phyloP scores from a whole-genome alignment of 352 stramenopile genomes.

The Pythium pyrilobum region DNA sequence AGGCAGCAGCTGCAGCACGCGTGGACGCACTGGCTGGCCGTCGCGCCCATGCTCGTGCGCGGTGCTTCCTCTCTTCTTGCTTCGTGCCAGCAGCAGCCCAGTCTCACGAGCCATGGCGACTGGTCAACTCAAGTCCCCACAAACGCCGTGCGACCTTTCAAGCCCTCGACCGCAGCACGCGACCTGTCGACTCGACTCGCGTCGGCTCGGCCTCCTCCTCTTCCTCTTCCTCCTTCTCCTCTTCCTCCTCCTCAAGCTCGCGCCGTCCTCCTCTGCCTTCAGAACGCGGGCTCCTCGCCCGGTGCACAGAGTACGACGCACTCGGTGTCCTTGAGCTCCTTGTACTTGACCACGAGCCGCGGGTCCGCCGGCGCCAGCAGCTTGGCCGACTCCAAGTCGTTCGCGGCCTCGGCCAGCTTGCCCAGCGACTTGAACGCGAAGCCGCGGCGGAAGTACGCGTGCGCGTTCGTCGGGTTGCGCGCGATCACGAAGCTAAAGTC shows the following conservation, averaged over 20 bases:
- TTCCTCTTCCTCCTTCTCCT: no score
- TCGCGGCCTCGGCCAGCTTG: conserved; percentile 41
- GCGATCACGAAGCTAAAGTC: conserved; percentile 71
- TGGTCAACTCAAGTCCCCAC: not conserved
- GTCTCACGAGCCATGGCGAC: no score
- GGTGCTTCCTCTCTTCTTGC: no score
- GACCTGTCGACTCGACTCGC: conserved; percentile 7
- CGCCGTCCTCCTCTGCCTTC: not conserved
- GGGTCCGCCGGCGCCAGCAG: conserved; percentile 60
- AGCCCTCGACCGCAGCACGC: not conserved
- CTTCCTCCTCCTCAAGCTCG: not conserved
- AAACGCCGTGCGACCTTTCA: conserved; percentile 13
- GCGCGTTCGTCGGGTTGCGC: conserved; percentile 73
- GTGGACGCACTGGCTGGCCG: not conserved
- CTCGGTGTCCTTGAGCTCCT: conserved; percentile 59
- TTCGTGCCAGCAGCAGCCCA: no score
- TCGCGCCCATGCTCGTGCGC: conserved; percentile 9
- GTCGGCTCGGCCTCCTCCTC: no score
- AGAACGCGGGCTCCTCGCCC: conserved; percentile 53
- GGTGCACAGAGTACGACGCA: conserved; percentile 65
- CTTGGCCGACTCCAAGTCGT: conserved; percentile 70
- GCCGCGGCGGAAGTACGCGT: conserved; percentile 77
- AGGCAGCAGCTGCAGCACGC: conserved; percentile 11
- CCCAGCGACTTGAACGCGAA: conserved; percentile 69
- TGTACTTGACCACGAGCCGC: conserved; percentile 76